Base-by-base conservation (phyloP, 176 grass and related monocot species). In the Ampelocalamus luodianensis region DNA sequence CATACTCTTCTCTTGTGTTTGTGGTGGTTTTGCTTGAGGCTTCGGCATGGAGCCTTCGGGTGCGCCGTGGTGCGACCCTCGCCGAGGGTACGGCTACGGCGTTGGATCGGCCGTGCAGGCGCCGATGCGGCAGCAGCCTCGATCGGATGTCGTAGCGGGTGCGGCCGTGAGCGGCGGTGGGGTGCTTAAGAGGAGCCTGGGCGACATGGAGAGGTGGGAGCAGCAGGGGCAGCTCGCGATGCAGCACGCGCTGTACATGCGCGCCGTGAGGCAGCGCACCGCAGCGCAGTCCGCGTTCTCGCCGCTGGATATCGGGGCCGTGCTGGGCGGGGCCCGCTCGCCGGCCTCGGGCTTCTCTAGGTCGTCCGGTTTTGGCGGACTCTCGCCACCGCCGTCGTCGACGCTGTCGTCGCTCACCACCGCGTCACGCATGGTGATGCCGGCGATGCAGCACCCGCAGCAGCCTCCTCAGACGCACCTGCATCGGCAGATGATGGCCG, bases 201-300 rank as follows among this genome's bases (percentile, higher is more conserved):
- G 68, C 18, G 85, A 93, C 37, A 74, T 93, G 85, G 94, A 93
- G 69, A 83, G 74, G 77, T 87, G 26, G 85, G 45, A 76, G 18
- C 82, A 79, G 17, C 90, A 84, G 67, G 83, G 69, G 34, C 56
- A 82, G 37, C 20, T 77, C n/a, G 4, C 68, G 43, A 29, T 81
- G 44, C 87, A 93, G 72, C 91, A 97, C 51, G 79, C 48, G 79
- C 37, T 88, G n/a, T 86, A 90, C 78, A 68, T 84, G n/a, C 85
- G 94, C 74, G 67, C 38, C 1, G 94, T 97, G 58, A 92, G 79
- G 82, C 94, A 86, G 82, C 88, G 90, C 79, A 78, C 83, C 16
- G 72, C 80, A 0, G 65, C 72, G 56, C 71, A 44, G 51, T 39
- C 50, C 3, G 79, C 66, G 55, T 44, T 72, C 39, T 59, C 55